Conservation (phyloP, 2,329 filamentous ascomycete species). For the Sporothrix globosa region DNA sequence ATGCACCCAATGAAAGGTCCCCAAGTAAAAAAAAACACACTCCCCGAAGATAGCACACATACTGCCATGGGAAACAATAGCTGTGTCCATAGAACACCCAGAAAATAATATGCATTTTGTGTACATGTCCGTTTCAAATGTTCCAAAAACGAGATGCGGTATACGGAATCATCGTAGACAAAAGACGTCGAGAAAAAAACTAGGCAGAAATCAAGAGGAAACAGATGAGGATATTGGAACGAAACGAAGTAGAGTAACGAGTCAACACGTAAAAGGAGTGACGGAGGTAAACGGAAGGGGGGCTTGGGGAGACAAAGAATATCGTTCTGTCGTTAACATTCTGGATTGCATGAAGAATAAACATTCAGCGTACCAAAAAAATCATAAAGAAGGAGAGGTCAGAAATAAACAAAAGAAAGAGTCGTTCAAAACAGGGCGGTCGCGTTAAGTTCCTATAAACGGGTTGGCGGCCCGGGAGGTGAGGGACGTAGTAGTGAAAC, state of each 20-base stretch:
- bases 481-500: neutral
- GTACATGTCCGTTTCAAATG: constrained; percentile 20
- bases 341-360: constrained; percentile 16
- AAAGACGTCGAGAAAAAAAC: neutral
- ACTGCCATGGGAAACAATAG: neutral
- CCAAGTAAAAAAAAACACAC: neutral
- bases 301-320: neutral
- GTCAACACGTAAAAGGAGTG: neutral
- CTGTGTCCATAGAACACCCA: constrained; percentile 8
- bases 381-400: constrained; percentile 19
- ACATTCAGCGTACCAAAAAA: constrained; percentile 27
- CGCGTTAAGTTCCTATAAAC: neutral
- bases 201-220: neutral
- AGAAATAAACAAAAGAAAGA: constrained; percentile 11
- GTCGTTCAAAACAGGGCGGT: neutral
- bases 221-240: neutral
- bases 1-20: neutral
- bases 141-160: constrained; percentile 14
- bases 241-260: neutral
- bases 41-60: neutral
- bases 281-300: neutral
- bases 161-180: neutral
- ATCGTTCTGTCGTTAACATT: constrained; percentile 31
- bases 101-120: constrained; percentile 10
- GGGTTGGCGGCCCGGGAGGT: neutral